Evolutionary conservation across 805 yeast species (phyloP), one percentile per base, ranked within the genome.

Genomic region (Candida andamanensis): DNA sequence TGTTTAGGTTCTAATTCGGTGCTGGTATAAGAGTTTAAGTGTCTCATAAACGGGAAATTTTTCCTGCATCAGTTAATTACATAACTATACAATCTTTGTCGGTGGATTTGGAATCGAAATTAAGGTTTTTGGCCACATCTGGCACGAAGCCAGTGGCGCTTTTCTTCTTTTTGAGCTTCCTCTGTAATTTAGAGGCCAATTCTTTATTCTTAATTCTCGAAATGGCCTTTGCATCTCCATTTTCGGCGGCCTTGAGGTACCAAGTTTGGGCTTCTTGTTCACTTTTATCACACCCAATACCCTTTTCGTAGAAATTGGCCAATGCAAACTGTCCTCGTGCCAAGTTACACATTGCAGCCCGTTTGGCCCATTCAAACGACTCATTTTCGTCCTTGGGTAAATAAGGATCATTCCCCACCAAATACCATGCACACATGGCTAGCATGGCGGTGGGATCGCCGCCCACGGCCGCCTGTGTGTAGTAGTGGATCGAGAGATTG

Each of bases 401-500:
- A 28, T 74, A 74, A n/a, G 92, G 89, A 20, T 83, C 89, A 20
- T 85, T 79, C 0, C 98, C 98, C 17, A 86, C 81, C 56, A 90
- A 67, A 54, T 90, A 92, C 97, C 97, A 92, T 1, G 97, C 96
- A 56, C 97, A 89, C 63, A 90, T 67, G 2, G 95, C 89, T 49
- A 90, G 67, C 95, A 90, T 92, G 8, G 95, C 80, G 29, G 74
- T 78, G 1, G 95, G 73, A 54, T 92, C 95, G 5, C 95, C 96
- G 4, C 80, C 80, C 18, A 80, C 55, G 0, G 97, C 96, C 0
- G 95, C 95, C 42, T 83, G 78, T 0, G 95, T 87, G 55, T 85
- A 90, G 54, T 89, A 90, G 54, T 92, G 97, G 26, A 92, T 85
- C 1, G 95, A 82, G 29, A 90, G 65, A 42, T 84, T 81, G 1